Evolutionary conservation across 2,329 filamentous ascomycete species (phyloP), one percentile per base, ranked within the genome.

Genomic region (Neofusicoccum parvum): DNA sequence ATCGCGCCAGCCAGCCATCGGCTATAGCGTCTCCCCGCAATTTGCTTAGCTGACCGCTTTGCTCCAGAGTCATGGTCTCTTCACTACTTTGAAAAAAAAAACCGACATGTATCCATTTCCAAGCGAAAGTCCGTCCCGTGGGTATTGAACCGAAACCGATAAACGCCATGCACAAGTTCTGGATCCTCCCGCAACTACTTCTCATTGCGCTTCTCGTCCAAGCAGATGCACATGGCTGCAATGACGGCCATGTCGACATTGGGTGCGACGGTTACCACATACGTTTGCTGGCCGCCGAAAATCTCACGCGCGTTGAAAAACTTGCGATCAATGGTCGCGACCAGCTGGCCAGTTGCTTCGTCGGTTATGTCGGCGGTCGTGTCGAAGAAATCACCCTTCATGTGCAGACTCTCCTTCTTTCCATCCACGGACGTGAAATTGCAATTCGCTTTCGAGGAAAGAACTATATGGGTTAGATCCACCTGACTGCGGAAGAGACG

Each of bases 191-290:
- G 27, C 27, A 32, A 48, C 17, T 49, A n/a, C 14, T 46, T 51
- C 32, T 86, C 82, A 54, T 87, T 85, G 65, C 88, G 85, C 79
- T 84, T 85, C 81, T 91, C 88, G 68, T 91, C 89, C 67, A 91
- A 78, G 67, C 85, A 87, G 62, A 92, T 87, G 72, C 88, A 91
- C 71, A 91, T 79, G 11, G 88, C 89, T 0, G 82, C 86, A 69
- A 91, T 84, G 53, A 91, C 72, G 3, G 87, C 84, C 76, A 90
- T 82, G 71, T 92, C 89, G 6, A 90, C 86, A 15, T 85, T 85
- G 0, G 88, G 87, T 1, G 88, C 88, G 5, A 91, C 82, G 0
- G 81, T 82, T 5, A 92, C 81, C 1, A 81, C 84, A 69, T 92
- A 92, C 3, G 87, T 89, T 77, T 91, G 87, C 77, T 88, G 83